Evolutionary conservation across 306 rosid genomes (phyloP), one percentile per base, ranked within the genome.

Genomic region (Senna tora): DNA sequence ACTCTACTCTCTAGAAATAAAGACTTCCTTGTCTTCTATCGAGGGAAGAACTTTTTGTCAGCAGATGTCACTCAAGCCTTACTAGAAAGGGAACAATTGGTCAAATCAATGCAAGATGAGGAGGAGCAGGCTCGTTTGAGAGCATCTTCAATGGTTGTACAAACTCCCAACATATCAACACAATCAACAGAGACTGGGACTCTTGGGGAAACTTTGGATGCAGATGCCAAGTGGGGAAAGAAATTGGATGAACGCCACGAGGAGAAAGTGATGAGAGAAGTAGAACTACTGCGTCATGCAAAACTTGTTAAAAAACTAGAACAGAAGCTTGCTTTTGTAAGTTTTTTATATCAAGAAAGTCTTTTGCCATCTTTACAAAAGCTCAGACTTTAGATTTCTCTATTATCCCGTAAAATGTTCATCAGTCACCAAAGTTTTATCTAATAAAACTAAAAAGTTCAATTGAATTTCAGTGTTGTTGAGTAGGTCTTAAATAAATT

Each of bases 211-310:
- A 94, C 96, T 54, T 76, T 91, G 79, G 87, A 87, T 76, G 99
- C 99, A 57, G 82, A 91, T 86, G 97, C 95, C 56, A 94, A 87
- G 76, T 94, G 99, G 99, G 97, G 97, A 50, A 91, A 74, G 84
- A 83, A 74, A 17, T 72, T 91, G 82, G 93, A 87, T 61, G 77
- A 80, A 63, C 34, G 34, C 52, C 92, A 89, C 65, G 70, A 91
- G 85, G 56, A 85, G 77, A 84, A 86, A 54, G 74, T 91, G 63
- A 85, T 82, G 89, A 83, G 65, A 69, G 89, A 91, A 85, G 85
- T 88, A 30, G 95, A 88, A 67, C 75, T 67, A 20, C 67, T 53
- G 39, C 84, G 91, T 69, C 99, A 91, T 41, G 77, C 90, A 60
- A 62, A 74, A 13, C 82, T 91, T 60, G 91, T 87, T 73, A 75